These are phyloP conservation scores for Psilocybe subaeruginosa DNA, from an alignment of 768 basidiomycete genomes.

Conservation along the genomic window DNA sequence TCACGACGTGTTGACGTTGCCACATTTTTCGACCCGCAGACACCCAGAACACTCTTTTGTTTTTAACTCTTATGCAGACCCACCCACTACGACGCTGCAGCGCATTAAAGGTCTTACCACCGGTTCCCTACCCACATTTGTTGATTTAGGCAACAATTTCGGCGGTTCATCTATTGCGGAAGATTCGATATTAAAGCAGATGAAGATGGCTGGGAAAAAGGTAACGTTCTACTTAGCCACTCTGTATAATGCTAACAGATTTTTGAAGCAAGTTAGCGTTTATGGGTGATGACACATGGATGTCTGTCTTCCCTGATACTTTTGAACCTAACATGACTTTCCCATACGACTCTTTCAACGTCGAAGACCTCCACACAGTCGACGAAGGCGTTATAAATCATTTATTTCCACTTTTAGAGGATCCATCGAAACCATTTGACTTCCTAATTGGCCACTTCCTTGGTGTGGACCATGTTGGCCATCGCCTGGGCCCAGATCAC, in stretches of 20 bases:
- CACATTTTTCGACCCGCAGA: slow-evolving; percentile 64
- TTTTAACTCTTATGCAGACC: slow-evolving; percentile 90
- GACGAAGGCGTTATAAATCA: slow-evolving; percentile 88
- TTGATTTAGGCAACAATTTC: slow-evolving; percentile 93
- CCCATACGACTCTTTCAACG: slow-evolving; percentile 97
- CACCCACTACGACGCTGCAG: slow-evolving; percentile 94
- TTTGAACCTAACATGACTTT: slow-evolving; percentile 76
- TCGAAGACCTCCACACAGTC: slow-evolving; percentile 96
- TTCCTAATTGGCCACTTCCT: slow-evolving; percentile 91
- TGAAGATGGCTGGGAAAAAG: slow-evolving; percentile 59
- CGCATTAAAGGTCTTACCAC: slow-evolving; percentile 95
- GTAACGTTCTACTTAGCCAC: slow-evolving; percentile 35
- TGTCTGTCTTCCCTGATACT: slow-evolving; percentile 78
- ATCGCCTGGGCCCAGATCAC: slow-evolving; percentile 90
- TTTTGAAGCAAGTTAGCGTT: slow-evolving; percentile 66
- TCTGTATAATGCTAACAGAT: slow-evolving; percentile 3
- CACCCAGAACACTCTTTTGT: slow-evolving; percentile 79
- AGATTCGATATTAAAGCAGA: slow-evolving; percentile 85
- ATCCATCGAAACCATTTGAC: slow-evolving; percentile 66
- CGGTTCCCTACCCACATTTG: slow-evolving; percentile 92
- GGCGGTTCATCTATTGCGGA: slow-evolving; percentile 85
- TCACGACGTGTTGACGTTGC: slow-evolving; percentile 83
- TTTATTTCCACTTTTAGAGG: slow-evolving; percentile 76
- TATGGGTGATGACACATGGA: slow-evolving; percentile 98
- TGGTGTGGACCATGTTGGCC: slow-evolving; percentile 96